These are phyloP conservation scores for Phytophthora cactorum DNA, from an alignment of 352 stramenopile species.

Conservation along the genomic window DNA sequence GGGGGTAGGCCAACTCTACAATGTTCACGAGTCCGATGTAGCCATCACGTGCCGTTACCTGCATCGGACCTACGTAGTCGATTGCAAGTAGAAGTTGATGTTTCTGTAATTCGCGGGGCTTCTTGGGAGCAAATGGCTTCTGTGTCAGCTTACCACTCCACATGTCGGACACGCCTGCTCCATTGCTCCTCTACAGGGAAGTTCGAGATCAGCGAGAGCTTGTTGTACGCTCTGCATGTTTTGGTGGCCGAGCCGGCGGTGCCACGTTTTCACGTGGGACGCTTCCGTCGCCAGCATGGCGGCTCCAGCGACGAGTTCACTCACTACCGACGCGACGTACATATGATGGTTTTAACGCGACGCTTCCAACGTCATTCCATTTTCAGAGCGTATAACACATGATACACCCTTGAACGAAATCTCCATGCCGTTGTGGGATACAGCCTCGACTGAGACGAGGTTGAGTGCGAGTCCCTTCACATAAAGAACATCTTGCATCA, in stretches of 20 bases:
- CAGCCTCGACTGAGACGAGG: slow-evolving; percentile 11
- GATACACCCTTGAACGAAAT: slow-evolving; percentile 1
- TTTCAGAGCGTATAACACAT: not conserved
- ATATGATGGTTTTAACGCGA: slow-evolving; percentile 1
- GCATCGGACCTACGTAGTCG: not conserved
- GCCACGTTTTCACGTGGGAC: not conserved
- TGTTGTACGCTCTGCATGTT: not conserved
- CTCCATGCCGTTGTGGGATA: slow-evolving; percentile 3
- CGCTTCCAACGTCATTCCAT: not conserved
- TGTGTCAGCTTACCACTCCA: not conserved
- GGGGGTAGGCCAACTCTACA: not conserved
- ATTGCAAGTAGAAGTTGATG: not conserved
- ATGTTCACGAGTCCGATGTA: not conserved
- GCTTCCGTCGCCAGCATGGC: not conserved
- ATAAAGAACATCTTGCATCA: slow-evolving; percentile 14
- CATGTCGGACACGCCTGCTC: not conserved
- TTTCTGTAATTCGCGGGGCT: not conserved
- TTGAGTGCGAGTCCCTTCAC: slow-evolving; percentile 16
- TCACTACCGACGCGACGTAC: slow-evolving; percentile 6
- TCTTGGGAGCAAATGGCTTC: not conserved
- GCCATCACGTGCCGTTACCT: not conserved
- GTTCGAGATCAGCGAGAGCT: not conserved
- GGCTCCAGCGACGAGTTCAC: not conserved
- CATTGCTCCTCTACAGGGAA: not conserved
- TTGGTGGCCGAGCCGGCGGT: not conserved